Conservation (phyloP, 257 asterid species). For the Mitragyna speciosa region DNA sequence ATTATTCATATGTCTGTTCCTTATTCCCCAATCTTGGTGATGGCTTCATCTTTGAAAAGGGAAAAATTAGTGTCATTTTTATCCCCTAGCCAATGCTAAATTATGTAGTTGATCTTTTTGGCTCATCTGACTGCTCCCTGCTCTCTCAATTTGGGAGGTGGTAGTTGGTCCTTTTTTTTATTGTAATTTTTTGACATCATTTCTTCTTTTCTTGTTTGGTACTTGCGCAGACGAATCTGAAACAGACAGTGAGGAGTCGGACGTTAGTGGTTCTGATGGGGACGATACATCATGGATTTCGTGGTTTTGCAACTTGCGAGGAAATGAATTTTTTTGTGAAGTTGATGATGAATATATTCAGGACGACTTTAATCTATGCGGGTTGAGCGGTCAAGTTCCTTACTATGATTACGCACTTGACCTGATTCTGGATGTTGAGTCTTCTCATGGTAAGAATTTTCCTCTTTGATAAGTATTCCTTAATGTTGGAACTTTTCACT, state of each 20-base stretch:
- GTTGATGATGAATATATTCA: constrained; percentile 98
- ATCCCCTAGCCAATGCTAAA: neutral
- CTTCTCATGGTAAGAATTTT: constrained; percentile 77
- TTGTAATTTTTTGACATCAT: neutral
- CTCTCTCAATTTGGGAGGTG: neutral
- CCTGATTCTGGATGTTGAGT: constrained; percentile 86
- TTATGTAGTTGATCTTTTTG: neutral
- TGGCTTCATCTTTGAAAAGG: neutral
- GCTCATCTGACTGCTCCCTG: neutral
- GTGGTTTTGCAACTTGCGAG: constrained; percentile 99
- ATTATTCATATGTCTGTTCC: neutral
- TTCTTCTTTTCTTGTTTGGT: neutral
- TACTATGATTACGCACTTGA: constrained; percentile 97
- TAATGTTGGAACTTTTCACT: too few species aligned
- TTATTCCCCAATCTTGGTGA: neutral
- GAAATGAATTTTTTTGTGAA: constrained; percentile 95
- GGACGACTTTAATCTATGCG: constrained; percentile 93
- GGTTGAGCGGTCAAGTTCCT: constrained; percentile 96
- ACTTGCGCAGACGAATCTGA: constrained; percentile 81
- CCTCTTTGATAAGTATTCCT: neutral
- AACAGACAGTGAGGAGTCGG: constrained; percentile 95
- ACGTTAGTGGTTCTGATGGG: constrained; percentile 97
- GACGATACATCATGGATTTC: constrained; percentile 98
- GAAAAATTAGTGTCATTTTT: neutral
- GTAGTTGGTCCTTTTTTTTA: neutral